Percentiles rank a stretch among this genome's conserved stretches.
phyloP scores from a whole-genome alignment of 225 moss, liverwort and hornwort species.

The Thuidium tamariscinum region DNA sequence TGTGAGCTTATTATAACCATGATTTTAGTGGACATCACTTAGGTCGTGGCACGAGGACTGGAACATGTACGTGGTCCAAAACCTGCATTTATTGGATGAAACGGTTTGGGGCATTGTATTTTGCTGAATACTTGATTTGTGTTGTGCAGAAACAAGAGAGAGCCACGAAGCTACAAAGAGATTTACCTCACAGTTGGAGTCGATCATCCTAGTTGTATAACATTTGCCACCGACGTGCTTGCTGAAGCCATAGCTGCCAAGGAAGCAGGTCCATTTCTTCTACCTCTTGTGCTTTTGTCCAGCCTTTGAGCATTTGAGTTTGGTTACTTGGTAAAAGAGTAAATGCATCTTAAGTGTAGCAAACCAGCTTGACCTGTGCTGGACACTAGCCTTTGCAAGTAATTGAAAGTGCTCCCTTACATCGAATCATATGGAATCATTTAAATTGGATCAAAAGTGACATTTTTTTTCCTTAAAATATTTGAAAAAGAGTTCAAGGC shows the following conservation, averaged over 20 bases:
- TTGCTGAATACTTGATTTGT: background rate
- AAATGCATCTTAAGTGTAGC: background rate
- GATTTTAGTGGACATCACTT: background rate
- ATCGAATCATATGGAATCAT: background rate
- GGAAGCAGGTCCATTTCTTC: constrained; percentile 53
- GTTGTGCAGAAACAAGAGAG: constrained; percentile 72
- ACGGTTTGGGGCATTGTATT: background rate
- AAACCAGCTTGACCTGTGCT: background rate
- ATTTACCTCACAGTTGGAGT: constrained; percentile 85
- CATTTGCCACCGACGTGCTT: constrained; percentile 88
- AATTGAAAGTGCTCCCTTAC: background rate
- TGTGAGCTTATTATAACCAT: background rate
- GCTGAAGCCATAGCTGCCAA: constrained; percentile 91
- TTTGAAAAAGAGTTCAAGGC: background rate
- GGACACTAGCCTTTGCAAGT: background rate
- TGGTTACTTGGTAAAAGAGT: background rate
- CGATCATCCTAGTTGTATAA: constrained; percentile 69
- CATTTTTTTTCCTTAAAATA: background rate
- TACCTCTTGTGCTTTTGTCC: background rate
- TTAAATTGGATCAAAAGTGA: background rate
- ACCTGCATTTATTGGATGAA: background rate
- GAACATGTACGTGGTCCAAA: background rate
- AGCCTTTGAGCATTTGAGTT: background rate
- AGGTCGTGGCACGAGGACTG: background rate
- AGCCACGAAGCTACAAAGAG: constrained; percentile 74